A percentile compares a stretch with the other conserved stretches of the same genome.
Conservation (phyloP, 1,284 basidiomycete species). For the Exobasidium cylindrosporum region DNA sequence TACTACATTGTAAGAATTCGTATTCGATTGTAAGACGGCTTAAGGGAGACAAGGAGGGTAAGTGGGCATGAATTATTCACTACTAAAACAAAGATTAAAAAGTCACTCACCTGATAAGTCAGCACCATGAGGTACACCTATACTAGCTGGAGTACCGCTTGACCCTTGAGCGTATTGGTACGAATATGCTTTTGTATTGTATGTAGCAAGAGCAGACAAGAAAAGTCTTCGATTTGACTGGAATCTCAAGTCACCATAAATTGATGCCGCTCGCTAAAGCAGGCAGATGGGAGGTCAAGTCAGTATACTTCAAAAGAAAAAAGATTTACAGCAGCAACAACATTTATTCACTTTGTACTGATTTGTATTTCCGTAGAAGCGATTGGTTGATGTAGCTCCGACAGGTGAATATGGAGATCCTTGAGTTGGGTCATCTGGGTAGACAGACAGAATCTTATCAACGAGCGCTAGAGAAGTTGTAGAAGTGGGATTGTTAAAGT, state of each 20-base stretch:
- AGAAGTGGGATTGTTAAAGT: conserved; percentile 9
- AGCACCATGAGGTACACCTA: conserved; percentile 18
- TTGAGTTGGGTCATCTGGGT: conserved; percentile 17
- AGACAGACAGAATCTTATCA: background rate
- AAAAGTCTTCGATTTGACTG: conserved; percentile 16
- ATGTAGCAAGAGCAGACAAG: background rate
- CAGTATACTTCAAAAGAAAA: too few relatives aligned
- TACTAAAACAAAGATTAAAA: too few relatives aligned
- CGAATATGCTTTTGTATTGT: conserved; percentile 9
- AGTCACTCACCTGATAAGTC: too few relatives aligned
- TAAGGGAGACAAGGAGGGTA: too few relatives aligned
- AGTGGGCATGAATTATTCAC: too few relatives aligned
- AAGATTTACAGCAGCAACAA: too few relatives aligned
- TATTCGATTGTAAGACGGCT: background rate
- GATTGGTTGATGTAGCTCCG: background rate
- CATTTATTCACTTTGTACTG: too few relatives aligned
- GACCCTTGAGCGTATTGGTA: conserved; percentile 7
- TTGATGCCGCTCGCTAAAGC: conserved; percentile 15
- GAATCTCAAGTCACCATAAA: conserved; percentile 21
- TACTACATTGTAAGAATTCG: background rate
- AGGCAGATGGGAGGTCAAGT: too few relatives aligned
- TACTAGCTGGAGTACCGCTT: background rate
- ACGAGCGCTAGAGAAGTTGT: background rate
- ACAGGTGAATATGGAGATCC: conserved; percentile 16
- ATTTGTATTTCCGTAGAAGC: conserved; percentile 19